phyloP scores from a whole-genome alignment of 352 stramenopile genomes.

The Phytophthora gonapodyides region DNA sequence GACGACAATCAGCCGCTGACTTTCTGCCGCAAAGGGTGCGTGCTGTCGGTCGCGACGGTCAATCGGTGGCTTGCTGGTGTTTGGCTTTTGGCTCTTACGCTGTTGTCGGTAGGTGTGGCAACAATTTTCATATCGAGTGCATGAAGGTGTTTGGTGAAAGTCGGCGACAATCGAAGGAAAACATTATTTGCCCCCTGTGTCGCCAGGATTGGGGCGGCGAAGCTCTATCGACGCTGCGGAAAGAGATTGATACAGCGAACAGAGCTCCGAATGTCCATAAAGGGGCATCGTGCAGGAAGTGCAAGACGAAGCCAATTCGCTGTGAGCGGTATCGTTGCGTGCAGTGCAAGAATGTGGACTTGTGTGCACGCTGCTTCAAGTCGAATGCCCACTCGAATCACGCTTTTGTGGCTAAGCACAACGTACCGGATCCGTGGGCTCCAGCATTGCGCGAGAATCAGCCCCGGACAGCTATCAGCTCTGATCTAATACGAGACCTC shows the following conservation, averaged over 20 bases:
- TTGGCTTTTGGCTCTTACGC: background rate
- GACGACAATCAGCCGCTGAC: slow-evolving; percentile 59
- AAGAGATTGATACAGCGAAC: slow-evolving; percentile 77
- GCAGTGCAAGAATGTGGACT: slow-evolving; percentile 76
- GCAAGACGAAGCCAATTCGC: slow-evolving; percentile 76
- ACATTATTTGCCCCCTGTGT: slow-evolving; percentile 85
- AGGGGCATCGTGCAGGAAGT: slow-evolving; percentile 65
- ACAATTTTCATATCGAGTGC: slow-evolving; percentile 39
- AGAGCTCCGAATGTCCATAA: slow-evolving; percentile 78
- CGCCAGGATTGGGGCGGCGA: slow-evolving; percentile 79
- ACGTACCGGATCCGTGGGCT: slow-evolving; percentile 59
- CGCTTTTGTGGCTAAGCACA: slow-evolving; percentile 73
- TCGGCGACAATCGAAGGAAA: slow-evolving; percentile 79
- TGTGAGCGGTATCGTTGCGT: slow-evolving; percentile 82
- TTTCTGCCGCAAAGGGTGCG: slow-evolving; percentile 74
- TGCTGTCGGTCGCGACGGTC: slow-evolving; percentile 44
- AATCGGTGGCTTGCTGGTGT: background rate
- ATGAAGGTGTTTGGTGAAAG: slow-evolving; percentile 89
- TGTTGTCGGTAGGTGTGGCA: slow-evolving; percentile 34
- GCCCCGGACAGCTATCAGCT: slow-evolving; percentile 26
- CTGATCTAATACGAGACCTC: slow-evolving; percentile 61
- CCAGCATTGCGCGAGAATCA: slow-evolving; percentile 50
- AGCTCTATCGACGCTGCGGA: slow-evolving; percentile 63
- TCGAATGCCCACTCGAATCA: slow-evolving; percentile 68
- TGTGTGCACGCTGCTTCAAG: slow-evolving; percentile 81